Evolutionary conservation across 441 rosid genomes (phyloP).

Genomic region (Dalechampia spathulata): DNA sequence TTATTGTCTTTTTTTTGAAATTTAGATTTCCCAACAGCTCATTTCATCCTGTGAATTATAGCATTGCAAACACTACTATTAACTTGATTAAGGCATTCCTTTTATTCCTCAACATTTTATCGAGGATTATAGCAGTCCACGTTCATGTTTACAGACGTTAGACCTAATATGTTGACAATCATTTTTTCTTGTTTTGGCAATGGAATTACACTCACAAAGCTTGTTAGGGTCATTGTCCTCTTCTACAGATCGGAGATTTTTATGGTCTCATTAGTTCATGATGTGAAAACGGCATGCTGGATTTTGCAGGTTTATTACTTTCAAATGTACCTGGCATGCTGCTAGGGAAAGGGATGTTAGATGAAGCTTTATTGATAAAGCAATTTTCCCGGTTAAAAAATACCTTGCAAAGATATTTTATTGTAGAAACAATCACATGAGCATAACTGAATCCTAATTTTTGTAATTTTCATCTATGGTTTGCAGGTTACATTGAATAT

Average conservation of each 20-base stretch:
- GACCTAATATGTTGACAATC: not conserved
- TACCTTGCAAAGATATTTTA: too few species aligned
- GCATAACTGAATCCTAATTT: too few species aligned
- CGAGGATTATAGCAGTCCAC: not conserved
- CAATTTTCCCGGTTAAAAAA: too few species aligned
- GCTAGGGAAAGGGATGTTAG: too few species aligned
- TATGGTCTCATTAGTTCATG: slow-evolving; percentile 34
- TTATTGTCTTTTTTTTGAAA: too few species aligned
- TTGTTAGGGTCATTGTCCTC: slow-evolving; percentile 86
- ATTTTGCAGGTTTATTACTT: slow-evolving; percentile 78
- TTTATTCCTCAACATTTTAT: too few species aligned
- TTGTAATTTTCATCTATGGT: slow-evolving; percentile 9
- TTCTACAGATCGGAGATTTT: slow-evolving; percentile 84
- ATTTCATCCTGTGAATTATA: too few species aligned
- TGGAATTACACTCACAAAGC: slow-evolving; percentile 83
- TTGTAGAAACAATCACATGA: too few species aligned
- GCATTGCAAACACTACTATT: not conserved
- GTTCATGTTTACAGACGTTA: not conserved
- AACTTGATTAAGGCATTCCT: not conserved
- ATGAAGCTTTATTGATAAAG: too few species aligned
- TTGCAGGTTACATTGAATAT: slow-evolving; percentile 75
- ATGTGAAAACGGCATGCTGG: not conserved
- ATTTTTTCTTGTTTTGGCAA: slow-evolving; percentile 26
- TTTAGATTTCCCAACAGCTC: too few species aligned
- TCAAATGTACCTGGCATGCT: slow-evolving; percentile 86